These are phyloP conservation scores for Epithemia pelagica DNA, from an alignment of 108 stramenopile species.

Conservation along the genomic window DNA sequence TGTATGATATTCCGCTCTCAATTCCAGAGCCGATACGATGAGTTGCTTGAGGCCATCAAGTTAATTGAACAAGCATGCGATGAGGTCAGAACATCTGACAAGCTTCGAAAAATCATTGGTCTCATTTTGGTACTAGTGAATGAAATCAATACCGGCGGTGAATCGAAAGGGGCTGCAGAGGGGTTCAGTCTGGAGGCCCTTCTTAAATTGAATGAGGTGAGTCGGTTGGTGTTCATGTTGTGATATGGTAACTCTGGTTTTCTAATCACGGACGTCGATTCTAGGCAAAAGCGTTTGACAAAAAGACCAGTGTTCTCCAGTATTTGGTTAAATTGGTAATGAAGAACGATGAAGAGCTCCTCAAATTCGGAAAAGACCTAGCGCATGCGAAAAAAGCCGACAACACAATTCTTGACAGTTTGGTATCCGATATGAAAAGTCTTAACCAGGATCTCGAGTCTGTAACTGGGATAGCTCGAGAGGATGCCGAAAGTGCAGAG, in stretches of 20 bases:
- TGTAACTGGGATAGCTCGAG: conserved; percentile 44
- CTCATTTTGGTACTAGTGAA: conserved; percentile 89
- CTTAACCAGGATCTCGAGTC: conserved; percentile 45
- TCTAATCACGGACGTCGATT: conserved; percentile 5
- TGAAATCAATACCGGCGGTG: conserved; percentile 86
- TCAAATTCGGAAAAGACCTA: conserved; percentile 65
- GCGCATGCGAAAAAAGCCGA: conserved; percentile 48
- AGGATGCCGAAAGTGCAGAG: conserved; percentile 48
- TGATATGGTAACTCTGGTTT: not conserved
- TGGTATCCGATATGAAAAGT: conserved; percentile 51
- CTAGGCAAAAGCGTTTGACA: conserved; percentile 93
- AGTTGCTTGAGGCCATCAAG: conserved; percentile 46
- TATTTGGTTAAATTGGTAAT: conserved; percentile 80
- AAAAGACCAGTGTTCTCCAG: conserved; percentile 92
- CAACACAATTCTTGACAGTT: conserved; percentile 47
- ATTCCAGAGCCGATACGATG: conserved; percentile 64
- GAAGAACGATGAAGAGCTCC: conserved; percentile 55
- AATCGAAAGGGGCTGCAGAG: conserved; percentile 61
- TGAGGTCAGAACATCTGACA: conserved; percentile 59
- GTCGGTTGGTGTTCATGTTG: conserved; percentile 7
- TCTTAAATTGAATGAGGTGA: conserved; percentile 86
- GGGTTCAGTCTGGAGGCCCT: conserved; percentile 94
- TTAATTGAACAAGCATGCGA: conserved; percentile 74
- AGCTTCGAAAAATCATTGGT: conserved; percentile 80
- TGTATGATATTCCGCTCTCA: conserved; percentile 76